These are phyloP conservation scores for Sphaceloma murrayae DNA, from an alignment of 2,329 filamentous ascomycete species.

Conservation along the genomic window DNA sequence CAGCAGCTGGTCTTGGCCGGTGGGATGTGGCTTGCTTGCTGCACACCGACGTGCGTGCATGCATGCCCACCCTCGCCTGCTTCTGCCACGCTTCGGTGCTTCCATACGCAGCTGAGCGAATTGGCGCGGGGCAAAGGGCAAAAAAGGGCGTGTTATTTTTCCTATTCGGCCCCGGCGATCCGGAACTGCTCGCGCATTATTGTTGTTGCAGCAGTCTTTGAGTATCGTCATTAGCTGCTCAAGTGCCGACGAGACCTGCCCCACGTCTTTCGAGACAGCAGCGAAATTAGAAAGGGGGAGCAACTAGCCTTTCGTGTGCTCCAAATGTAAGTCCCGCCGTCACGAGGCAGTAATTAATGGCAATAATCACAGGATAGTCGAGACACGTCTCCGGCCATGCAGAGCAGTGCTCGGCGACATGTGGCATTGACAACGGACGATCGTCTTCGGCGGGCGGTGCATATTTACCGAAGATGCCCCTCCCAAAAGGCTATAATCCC, in stretches of 20 bases:
- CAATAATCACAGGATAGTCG: too few relatives aligned
- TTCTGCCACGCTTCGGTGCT: slow-evolving; percentile 4
- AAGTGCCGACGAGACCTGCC: neutral
- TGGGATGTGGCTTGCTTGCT: slow-evolving; percentile 13
- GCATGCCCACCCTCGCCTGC: neutral
- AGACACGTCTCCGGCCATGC: too few relatives aligned
- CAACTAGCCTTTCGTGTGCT: too few relatives aligned
- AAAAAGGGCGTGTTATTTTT: slow-evolving; percentile 11
- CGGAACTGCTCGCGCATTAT: neutral
- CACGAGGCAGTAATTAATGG: too few relatives aligned
- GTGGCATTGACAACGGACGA: too few relatives aligned
- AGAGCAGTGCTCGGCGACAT: too few relatives aligned
- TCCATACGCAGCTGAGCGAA: neutral
- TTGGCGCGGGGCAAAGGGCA: neutral
- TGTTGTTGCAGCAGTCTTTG: neutral
- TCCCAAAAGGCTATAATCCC: too few relatives aligned
- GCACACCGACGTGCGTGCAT: neutral
- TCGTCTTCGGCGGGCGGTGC: too few relatives aligned
- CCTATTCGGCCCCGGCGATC: slow-evolving; percentile 3
- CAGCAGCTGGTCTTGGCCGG: slow-evolving; percentile 6
- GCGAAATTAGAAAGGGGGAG: too few relatives aligned
- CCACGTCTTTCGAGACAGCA: too few relatives aligned
- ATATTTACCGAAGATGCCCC: too few relatives aligned
- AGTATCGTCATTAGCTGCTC: neutral
- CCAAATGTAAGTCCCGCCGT: too few relatives aligned